A percentile compares a stretch with the other conserved stretches of the same genome.
These are phyloP conservation scores for Nigrospora oryzae DNA, from an alignment of 2,329 filamentous ascomycete species.

Conservation along the genomic window DNA sequence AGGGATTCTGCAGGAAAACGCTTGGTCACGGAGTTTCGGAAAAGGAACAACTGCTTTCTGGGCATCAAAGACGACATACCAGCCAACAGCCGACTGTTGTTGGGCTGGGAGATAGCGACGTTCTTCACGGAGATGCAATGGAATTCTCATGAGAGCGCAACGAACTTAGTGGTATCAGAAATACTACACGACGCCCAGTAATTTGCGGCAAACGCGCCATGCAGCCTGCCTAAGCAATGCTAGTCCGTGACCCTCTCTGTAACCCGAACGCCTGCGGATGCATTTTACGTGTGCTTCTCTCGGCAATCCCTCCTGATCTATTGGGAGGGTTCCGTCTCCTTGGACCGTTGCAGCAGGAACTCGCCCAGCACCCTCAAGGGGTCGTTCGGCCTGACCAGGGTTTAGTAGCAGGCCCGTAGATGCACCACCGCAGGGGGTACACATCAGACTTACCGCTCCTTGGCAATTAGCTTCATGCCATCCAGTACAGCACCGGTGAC, in stretches of 20 bases:
- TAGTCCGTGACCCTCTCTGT: background rate
- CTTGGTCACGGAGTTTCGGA: constrained; percentile 23
- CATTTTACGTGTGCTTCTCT: constrained; percentile 4
- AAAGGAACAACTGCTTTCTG: constrained; percentile 20
- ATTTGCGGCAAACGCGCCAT: no score
- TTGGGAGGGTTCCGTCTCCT: constrained; percentile 44
- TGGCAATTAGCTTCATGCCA: constrained; percentile 65
- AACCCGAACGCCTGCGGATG: background rate
- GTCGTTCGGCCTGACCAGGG: constrained; percentile 47
- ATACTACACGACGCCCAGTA: no score
- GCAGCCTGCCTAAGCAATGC: no score
- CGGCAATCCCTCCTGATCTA: background rate
- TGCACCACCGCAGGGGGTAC: background rate
- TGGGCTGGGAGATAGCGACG: constrained; percentile 3
- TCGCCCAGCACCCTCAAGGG: constrained; percentile 63
- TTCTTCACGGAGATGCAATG: constrained; percentile 6
- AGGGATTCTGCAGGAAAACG: constrained; percentile 12
- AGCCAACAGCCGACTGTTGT: constrained; percentile 6
- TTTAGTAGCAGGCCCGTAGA: no score
- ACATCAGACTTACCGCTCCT: constrained; percentile 52
- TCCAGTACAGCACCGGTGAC: constrained; percentile 61
- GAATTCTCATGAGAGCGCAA: constrained; percentile 1
- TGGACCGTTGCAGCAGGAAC: constrained; percentile 60
- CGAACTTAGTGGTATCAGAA: constrained; percentile 1
- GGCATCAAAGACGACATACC: constrained; percentile 6